A percentile compares a stretch with the other conserved stretches of the same genome.
Evolutionary conservation across 1,139 yeast species (phyloP).

Genomic region (Hansenula lynferdii): DNA sequence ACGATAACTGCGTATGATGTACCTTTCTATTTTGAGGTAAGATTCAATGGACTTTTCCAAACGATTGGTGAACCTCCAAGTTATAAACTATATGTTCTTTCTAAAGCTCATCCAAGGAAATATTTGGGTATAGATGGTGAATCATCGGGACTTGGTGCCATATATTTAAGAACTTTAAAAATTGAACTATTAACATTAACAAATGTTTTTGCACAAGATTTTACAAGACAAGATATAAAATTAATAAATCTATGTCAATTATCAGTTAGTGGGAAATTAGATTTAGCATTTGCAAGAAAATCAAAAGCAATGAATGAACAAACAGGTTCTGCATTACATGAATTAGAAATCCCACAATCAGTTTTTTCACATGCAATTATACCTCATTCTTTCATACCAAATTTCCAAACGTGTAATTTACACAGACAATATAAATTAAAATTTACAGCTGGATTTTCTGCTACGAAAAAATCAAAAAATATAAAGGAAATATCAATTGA

Average conservation of each 20-base stretch:
- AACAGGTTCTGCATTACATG: slow-evolving; percentile 29
- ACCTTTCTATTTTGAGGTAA: slow-evolving; percentile 40
- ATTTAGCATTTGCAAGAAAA: slow-evolving; percentile 33
- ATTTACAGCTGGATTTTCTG: slow-evolving; percentile 38
- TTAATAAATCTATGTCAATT: slow-evolving; percentile 28
- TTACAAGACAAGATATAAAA: slow-evolving; percentile 6
- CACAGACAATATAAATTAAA: slow-evolving; percentile 41
- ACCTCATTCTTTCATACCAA: slow-evolving; percentile 49
- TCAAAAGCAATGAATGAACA: slow-evolving; percentile 28
- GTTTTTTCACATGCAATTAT: slow-evolving; percentile 36
- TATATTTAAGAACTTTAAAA: slow-evolving; percentile 36
- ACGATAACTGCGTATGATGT: slow-evolving; percentile 34
- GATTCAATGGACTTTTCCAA: slow-evolving; percentile 30
- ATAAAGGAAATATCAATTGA: slow-evolving; percentile 29
- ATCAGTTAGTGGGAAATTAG: slow-evolving; percentile 35
- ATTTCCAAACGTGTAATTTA: slow-evolving; percentile 56
- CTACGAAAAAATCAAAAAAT: slow-evolving; percentile 24
- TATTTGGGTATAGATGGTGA: slow-evolving; percentile 38
- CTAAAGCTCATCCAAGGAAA: slow-evolving; percentile 31
- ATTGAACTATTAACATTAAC: slow-evolving; percentile 29
- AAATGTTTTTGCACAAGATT: slow-evolving; percentile 12
- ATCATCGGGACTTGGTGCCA: slow-evolving; percentile 43
- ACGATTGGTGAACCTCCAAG: slow-evolving; percentile 41
- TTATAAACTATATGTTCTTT: slow-evolving; percentile 35
- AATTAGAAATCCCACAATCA: slow-evolving; percentile 41